Percentiles rank a stretch among this genome's conserved stretches.
These are phyloP conservation scores for Diplocarpon rosae DNA, from an alignment of 2,329 filamentous ascomycete genomes.

Conservation along the genomic window DNA sequence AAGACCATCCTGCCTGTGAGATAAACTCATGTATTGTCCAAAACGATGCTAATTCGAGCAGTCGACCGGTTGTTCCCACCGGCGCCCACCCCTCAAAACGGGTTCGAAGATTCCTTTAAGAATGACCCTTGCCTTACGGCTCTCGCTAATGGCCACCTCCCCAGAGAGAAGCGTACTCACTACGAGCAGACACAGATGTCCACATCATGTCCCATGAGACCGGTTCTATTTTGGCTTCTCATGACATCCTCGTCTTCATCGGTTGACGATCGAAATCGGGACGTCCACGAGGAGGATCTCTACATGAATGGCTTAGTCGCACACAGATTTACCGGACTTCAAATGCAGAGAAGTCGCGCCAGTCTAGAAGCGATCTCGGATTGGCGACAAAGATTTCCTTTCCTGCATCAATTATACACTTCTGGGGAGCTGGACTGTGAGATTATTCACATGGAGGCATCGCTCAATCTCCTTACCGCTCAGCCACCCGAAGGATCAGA, in stretches of 20 bases:
- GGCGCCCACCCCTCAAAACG: conserved; percentile 41
- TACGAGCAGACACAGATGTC: conserved; percentile 10
- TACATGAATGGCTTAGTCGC: conserved; percentile 13
- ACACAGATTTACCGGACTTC: conserved; percentile 21
- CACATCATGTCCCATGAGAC: conserved; percentile 14
- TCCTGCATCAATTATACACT: conserved; percentile 42
- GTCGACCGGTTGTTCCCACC: conserved; percentile 45
- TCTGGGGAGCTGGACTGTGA: conserved; percentile 42
- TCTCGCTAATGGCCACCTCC: conserved; percentile 36
- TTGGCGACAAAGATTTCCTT: conserved; percentile 49
- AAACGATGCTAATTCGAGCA: conserved; percentile 13
- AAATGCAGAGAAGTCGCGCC: conserved; percentile 10
- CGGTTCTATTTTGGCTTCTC: conserved; percentile 22
- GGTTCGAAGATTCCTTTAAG: conserved; percentile 49
- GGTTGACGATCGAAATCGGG: conserved; percentile 11
- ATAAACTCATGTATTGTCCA: conserved; percentile 8
- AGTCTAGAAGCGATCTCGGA: conserved; percentile 42
- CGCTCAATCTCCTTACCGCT: conserved; percentile 45
- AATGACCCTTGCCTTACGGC: conserved; percentile 53
- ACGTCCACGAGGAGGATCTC: conserved; percentile 17
- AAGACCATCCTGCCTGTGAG: conserved; percentile 52
- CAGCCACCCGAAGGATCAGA: conserved; percentile 49
- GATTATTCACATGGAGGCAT: conserved; percentile 51
- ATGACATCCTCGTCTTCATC: conserved; percentile 16
- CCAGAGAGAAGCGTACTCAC: conserved; percentile 13